A percentile compares a stretch with the other conserved stretches of the same genome.
phyloP scores from a whole-genome alignment of 257 asterid genomes.

The Jasminum sambac region DNA sequence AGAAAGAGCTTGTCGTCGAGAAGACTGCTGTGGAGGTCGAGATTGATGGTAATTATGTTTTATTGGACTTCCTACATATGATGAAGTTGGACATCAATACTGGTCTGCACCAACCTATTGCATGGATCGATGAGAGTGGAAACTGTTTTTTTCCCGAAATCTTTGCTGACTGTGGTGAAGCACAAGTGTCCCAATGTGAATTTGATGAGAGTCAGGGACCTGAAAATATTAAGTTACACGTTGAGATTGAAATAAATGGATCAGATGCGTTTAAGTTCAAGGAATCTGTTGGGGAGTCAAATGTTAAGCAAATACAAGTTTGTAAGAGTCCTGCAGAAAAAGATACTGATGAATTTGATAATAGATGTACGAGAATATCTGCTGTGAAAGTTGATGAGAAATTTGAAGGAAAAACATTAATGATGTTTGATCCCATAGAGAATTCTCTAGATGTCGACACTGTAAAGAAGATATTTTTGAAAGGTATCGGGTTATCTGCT shows the following conservation, averaged over 20 bases:
- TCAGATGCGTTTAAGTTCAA: constrained; percentile 40
- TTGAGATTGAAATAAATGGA: constrained; percentile 72
- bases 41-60: constrained; percentile 40
- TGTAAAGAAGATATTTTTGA: constrained; percentile 49
- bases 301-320: constrained; percentile 43
- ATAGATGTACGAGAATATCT: constrained; percentile 34
- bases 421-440: constrained; percentile 21
- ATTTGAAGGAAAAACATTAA: constrained; percentile 26
- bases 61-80: constrained; percentile 79
- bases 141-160: constrained; percentile 77
- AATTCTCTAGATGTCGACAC: constrained; percentile 34
- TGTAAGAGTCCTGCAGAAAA: constrained; percentile 33
- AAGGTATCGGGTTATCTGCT: constrained; percentile 40
- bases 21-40: constrained; percentile 60
- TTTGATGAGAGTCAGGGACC: constrained; percentile 34
- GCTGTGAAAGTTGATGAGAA: constrained; percentile 34
- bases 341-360: constrained; percentile 37
- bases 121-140: constrained; percentile 88
- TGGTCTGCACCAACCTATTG: constrained; percentile 64
- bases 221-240: constrained; percentile 57
- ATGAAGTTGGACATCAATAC: constrained; percentile 58
- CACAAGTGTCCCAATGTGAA: constrained; percentile 26
- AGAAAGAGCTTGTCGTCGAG: constrained; percentile 53
- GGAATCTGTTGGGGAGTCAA: constrained; percentile 77
- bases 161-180: constrained; percentile 38